A percentile compares a stretch with the other conserved stretches of the same genome.
Evolutionary conservation across 1,139 yeast species (phyloP).

Genomic region (Yamadazyma spencermartinsiae): DNA sequence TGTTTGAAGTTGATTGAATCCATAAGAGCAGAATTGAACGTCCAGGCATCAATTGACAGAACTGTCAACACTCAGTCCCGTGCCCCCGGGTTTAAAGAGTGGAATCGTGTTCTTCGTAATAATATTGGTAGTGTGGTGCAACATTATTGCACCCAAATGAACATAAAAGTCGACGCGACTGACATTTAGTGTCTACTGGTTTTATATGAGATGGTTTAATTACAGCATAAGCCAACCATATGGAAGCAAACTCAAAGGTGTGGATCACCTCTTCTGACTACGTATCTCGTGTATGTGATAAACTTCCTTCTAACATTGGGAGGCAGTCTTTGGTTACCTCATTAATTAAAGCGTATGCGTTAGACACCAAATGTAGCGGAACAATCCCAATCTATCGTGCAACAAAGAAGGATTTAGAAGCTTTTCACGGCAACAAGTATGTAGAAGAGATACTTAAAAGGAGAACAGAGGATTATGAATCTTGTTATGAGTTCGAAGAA

Average conservation of each 20-base stretch:
- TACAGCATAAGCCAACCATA: background rate
- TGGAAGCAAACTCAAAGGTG: background rate
- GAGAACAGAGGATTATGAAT: constrained; percentile 14
- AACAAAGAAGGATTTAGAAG: constrained; percentile 24
- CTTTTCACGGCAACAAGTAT: constrained; percentile 42
- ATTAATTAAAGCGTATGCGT: constrained; percentile 42
- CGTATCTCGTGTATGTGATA: constrained; percentile 34
- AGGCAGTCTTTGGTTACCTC: constrained; percentile 49
- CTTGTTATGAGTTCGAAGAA: background rate
- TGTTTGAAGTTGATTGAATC: constrained; percentile 22
- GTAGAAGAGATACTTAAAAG: constrained; percentile 30
- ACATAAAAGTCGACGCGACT: background rate
- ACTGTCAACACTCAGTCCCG: constrained; percentile 1
- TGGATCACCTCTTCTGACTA: constrained; percentile 12
- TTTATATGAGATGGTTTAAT: background rate
- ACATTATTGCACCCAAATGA: constrained; percentile 3
- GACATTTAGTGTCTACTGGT: background rate
- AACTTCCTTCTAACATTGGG: constrained; percentile 53
- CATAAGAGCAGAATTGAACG: constrained; percentile 18
- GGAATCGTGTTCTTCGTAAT: constrained; percentile 16
- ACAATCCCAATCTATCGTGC: constrained; percentile 27
- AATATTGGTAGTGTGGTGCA: background rate
- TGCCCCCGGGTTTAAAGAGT: constrained; percentile 14
- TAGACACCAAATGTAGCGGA: constrained; percentile 27
- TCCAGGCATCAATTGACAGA: constrained; percentile 10